Evolutionary conservation across 768 basidiomycete species (phyloP).

Genomic region (Calocera viscosa): DNA sequence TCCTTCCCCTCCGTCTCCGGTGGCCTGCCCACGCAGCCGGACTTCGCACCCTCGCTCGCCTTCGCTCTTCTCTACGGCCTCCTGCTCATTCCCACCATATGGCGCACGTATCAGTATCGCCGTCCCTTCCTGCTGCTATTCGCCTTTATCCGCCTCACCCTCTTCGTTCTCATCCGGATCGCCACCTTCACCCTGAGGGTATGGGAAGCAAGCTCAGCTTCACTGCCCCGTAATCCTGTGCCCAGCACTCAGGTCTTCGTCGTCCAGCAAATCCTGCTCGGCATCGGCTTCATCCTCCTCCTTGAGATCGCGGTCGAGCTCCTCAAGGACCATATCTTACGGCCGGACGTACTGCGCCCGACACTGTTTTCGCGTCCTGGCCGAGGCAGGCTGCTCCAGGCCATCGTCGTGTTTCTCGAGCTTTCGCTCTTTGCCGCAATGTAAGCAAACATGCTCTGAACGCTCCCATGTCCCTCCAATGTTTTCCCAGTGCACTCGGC

Average conservation of each 20-base stretch:
- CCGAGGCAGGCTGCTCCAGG: no score
- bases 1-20: slow-evolving; percentile 35
- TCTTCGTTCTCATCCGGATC: not conserved
- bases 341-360: not conserved
- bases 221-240: not conserved
- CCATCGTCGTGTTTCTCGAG: no score
- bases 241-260: not conserved
- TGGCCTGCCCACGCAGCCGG: slow-evolving; percentile 29
- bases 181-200: not conserved
- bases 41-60: slow-evolving; percentile 35
- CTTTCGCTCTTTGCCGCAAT: no score
- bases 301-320: not conserved
- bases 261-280: not conserved
- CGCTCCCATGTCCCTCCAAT: not conserved
- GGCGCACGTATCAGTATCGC: slow-evolving; percentile 19
- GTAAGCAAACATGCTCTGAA: no score
- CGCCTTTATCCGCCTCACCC: not conserved
- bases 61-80: slow-evolving; percentile 32
- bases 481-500: not conserved
- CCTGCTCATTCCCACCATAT: slow-evolving; percentile 29
- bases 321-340: not conserved
- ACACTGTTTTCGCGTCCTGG: no score
- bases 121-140: not conserved
- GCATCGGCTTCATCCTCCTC: not conserved
- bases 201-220: not conserved